phyloP scores from a whole-genome alignment of 345 rosid species.

The Ceriops tagal region DNA sequence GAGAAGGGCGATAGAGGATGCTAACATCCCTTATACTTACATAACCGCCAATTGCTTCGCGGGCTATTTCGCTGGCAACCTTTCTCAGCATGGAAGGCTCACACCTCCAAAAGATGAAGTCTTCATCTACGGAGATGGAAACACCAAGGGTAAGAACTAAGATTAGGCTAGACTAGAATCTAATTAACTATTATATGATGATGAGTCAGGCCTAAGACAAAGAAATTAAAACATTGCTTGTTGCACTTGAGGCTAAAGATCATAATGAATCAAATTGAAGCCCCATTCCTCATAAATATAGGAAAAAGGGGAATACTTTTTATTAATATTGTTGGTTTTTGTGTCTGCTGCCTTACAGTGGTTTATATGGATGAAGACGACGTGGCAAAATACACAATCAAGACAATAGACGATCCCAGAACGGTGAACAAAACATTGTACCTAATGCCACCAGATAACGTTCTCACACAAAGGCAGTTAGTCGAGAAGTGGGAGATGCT shows the following conservation, averaged over 20 bases:
- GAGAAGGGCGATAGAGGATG: conserved; percentile 67
- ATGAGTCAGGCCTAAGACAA: no score
- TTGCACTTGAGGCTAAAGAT: no score
- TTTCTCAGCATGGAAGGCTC: conserved; percentile 55
- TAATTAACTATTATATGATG: no score
- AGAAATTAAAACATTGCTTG: no score
- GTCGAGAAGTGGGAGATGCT: conserved; percentile 73
- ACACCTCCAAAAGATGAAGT: conserved; percentile 57
- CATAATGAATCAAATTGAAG: no score
- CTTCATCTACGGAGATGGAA: conserved; percentile 63
- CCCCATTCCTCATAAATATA: no score
- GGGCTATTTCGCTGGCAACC: conserved; percentile 72
- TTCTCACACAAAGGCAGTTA: conserved; percentile 53
- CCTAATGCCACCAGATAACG: conserved; percentile 49
- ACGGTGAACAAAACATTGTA: conserved; percentile 62
- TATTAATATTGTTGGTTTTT: not conserved
- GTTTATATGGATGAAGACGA: conserved; percentile 72
- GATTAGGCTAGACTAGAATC: no score
- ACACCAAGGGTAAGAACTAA: conserved; percentile 52
- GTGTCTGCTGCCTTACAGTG: conserved; percentile 21
- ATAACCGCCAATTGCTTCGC: conserved; percentile 73
- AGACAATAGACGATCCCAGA: conserved; percentile 64
- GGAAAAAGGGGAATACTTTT: not conserved
- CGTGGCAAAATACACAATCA: conserved; percentile 53
- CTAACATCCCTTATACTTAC: conserved; percentile 73